phyloP scores from a whole-genome alignment of 1,139 yeast species.

The Lodderomyces metapsilosis region DNA sequence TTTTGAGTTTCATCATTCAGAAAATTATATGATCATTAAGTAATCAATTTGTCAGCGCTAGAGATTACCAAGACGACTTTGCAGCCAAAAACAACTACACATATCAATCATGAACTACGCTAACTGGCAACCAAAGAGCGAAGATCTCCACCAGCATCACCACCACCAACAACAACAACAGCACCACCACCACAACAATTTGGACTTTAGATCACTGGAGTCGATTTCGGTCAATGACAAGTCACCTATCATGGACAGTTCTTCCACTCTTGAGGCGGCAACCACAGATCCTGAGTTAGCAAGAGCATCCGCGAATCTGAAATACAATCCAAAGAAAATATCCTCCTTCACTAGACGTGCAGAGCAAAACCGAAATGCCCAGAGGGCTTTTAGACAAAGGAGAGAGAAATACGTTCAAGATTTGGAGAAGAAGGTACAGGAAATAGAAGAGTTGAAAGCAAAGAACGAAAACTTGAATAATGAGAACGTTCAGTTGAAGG shows the following conservation, averaged over 20 bases:
- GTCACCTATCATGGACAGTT: background rate
- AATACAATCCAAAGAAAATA: slow-evolving; percentile 34
- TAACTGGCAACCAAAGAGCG: slow-evolving; percentile 7
- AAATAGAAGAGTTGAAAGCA: slow-evolving; percentile 57
- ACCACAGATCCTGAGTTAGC: slow-evolving; percentile 6
- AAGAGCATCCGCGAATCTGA: slow-evolving; percentile 7
- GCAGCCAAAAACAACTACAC: slow-evolving; percentile 2
- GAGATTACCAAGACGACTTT: background rate
- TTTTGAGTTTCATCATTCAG: background rate
- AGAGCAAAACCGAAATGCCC: slow-evolving; percentile 85
- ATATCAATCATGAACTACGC: slow-evolving; percentile 5
- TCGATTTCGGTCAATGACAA: slow-evolving; percentile 1
- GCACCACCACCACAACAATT: slow-evolving; percentile 52
- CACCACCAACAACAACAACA: slow-evolving; percentile 28
- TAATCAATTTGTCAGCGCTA: slow-evolving; percentile 6
- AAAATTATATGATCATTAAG: no score
- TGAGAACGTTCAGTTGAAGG: slow-evolving; percentile 72
- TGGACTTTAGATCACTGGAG: background rate
- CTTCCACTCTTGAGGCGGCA: slow-evolving; percentile 1
- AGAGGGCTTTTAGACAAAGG: slow-evolving; percentile 80
- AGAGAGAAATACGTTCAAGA: slow-evolving; percentile 77
- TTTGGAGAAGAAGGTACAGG: slow-evolving; percentile 66
- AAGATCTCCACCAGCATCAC: slow-evolving; percentile 8
- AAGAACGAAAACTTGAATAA: slow-evolving; percentile 61
- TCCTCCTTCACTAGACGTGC: slow-evolving; percentile 71